These are phyloP conservation scores for Citrus reticulata DNA, from an alignment of 345 rosid species.

Conservation along the genomic window DNA sequence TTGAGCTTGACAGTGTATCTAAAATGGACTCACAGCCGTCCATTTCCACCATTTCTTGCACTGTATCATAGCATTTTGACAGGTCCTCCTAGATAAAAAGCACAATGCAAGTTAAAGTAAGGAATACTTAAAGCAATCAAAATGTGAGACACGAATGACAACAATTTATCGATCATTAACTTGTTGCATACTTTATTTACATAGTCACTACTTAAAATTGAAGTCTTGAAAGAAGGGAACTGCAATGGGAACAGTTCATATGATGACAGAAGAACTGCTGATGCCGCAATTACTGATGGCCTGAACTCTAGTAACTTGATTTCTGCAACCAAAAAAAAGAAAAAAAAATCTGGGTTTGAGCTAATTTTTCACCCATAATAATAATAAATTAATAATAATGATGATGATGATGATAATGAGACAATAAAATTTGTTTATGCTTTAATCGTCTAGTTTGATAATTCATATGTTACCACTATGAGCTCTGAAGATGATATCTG, in stretches of 20 bases:
- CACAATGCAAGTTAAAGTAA: neutral
- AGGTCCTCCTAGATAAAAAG: slow-evolving; percentile 37
- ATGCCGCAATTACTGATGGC: slow-evolving; percentile 63
- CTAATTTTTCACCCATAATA: neutral
- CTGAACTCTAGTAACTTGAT: slow-evolving; percentile 47
- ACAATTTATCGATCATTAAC: neutral
- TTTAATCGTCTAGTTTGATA: neutral
- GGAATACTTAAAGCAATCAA: neutral
- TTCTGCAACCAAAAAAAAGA: slow-evolving; percentile 33
- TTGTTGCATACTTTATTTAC: slow-evolving; percentile 41
- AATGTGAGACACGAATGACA: neutral
- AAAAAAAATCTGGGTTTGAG: slow-evolving; percentile 4
- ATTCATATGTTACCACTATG: slow-evolving; percentile 34
- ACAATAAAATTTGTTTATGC: neutral
- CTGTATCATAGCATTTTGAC: slow-evolving; percentile 29
- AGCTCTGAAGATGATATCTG: slow-evolving; percentile 42
- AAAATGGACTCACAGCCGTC: slow-evolving; percentile 23
- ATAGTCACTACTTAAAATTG: slow-evolving; percentile 33
- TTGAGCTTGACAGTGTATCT: slow-evolving; percentile 31
- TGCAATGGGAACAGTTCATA: slow-evolving; percentile 54
- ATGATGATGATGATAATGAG: no score
- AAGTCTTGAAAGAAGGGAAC: slow-evolving; percentile 29
- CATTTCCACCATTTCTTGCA: slow-evolving; percentile 40
- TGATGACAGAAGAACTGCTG: slow-evolving; percentile 51
- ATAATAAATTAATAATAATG: no score